Evolutionary conservation across 495 filamentous ascomycete genomes (phyloP).

Genomic region (Penicillium soppii): DNA sequence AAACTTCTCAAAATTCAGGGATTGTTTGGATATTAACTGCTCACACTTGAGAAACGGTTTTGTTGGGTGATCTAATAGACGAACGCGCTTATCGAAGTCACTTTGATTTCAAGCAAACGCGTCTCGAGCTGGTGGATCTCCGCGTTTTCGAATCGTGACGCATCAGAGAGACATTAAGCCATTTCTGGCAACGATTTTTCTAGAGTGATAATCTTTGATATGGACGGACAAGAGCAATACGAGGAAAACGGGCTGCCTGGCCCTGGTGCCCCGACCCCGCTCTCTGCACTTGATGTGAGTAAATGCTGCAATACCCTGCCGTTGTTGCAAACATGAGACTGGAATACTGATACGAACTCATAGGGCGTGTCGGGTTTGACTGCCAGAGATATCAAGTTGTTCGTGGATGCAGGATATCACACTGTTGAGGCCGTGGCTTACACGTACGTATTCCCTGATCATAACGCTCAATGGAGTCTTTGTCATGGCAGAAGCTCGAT

Average conservation of each 20-base stretch:
- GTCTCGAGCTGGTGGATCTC: not conserved
- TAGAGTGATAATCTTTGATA: slow-evolving; percentile 55
- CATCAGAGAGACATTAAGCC: not conserved
- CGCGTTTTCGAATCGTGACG: not conserved
- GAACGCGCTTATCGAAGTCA: not conserved
- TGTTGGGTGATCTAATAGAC: not conserved
- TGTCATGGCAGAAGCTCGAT: not conserved
- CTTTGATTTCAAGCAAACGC: not conserved
- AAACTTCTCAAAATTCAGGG: not conserved
- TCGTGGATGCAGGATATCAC: slow-evolving; percentile 88
- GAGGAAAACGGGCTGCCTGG: slow-evolving; percentile 68
- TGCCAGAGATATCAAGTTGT: slow-evolving; percentile 89
- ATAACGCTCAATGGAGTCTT: not conserved
- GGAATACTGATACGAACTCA: slow-evolving; percentile 10
- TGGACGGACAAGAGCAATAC: slow-evolving; percentile 56
- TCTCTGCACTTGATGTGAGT: slow-evolving; percentile 80
- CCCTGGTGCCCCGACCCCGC: slow-evolving; percentile 92
- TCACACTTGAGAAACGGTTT: not conserved
- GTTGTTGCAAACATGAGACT: not conserved
- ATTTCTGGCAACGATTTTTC: not conserved
- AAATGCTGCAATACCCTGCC: not conserved
- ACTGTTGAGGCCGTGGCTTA: slow-evolving; percentile 96
- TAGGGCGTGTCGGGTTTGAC: slow-evolving; percentile 82
- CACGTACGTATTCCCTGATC: slow-evolving; percentile 52
- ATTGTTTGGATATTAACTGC: slow-evolving; percentile 3